A percentile compares a stretch with the other conserved stretches of the same genome.
Conservation (phyloP, 257 asterid genomes). For the Solanum paucissectum region DNA sequence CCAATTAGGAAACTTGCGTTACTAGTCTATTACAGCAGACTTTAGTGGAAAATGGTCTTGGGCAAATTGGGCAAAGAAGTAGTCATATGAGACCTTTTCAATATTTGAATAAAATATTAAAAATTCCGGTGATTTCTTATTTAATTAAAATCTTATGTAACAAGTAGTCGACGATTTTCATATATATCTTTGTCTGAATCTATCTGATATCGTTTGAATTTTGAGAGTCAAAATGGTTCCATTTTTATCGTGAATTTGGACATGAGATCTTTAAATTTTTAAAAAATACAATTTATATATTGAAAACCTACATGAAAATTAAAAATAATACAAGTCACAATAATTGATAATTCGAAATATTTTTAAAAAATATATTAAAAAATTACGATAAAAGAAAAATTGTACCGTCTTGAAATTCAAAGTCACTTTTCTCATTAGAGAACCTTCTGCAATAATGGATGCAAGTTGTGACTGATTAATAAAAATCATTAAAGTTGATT, state of each 20-base stretch:
- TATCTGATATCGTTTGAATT: neutral
- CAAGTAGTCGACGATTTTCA: neutral
- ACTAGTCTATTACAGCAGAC: neutral
- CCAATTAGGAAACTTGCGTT: neutral
- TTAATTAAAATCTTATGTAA: neutral
- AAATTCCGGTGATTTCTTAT: neutral
- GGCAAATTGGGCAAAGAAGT: neutral
- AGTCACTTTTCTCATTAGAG: neutral
- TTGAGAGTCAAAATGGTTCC: accelerated
- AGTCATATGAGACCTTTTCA: neutral
- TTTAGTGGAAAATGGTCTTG: neutral
- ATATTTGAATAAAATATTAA: neutral
- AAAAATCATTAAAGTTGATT: neutral
- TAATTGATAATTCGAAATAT: too few species aligned
- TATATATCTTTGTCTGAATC: too few species aligned
- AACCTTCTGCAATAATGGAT: neutral
- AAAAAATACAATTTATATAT: too few species aligned
- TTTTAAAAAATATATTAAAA: too few species aligned
- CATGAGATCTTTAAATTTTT: too few species aligned
- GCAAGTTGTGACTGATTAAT: neutral
- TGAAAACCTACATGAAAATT: too few species aligned
- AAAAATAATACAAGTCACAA: too few species aligned
- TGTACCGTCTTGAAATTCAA: too few species aligned
- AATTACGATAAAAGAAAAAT: too few species aligned
- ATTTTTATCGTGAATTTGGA: too few species aligned